Conservation (phyloP, 2,329 filamentous ascomycete species). For the Plenodomus lindquistii region DNA sequence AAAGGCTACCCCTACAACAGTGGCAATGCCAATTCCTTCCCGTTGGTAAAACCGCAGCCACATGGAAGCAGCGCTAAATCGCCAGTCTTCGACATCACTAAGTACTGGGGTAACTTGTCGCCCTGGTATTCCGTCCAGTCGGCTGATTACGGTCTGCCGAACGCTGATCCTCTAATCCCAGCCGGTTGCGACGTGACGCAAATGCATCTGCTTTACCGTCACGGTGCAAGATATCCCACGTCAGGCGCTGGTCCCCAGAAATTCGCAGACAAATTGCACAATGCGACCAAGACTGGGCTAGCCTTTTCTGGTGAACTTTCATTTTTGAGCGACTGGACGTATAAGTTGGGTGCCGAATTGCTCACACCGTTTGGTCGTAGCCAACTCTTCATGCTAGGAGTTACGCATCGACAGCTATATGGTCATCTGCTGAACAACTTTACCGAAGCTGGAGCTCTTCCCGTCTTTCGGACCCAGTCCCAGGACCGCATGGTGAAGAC, state of each 20-base stretch:
- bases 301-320: constrained; percentile 31
- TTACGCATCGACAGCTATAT: constrained; percentile 49
- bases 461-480: constrained; percentile 42
- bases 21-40: constrained; percentile 23
- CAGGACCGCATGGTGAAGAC: constrained; percentile 42
- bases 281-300: constrained; percentile 30
- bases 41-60: constrained; percentile 27
- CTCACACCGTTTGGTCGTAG: constrained; percentile 37
- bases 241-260: constrained; percentile 27
- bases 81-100: constrained; percentile 29
- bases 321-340: constrained; percentile 32
- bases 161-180: constrained; percentile 30
- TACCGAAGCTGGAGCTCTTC: constrained; percentile 40
- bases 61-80: constrained; percentile 21
- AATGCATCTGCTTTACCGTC: constrained; percentile 34
- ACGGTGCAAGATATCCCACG: constrained; percentile 37
- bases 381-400: constrained; percentile 48
- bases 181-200: constrained; percentile 34
- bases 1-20: constrained; percentile 35
- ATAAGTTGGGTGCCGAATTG: constrained; percentile 36
- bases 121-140: constrained; percentile 37
- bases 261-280: constrained; percentile 31
- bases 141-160: constrained; percentile 31
- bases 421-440: constrained; percentile 52
- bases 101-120: constrained; percentile 37